Evolutionary conservation across 1,284 basidiomycete species (phyloP), one percentile per base, ranked within the genome.

Genomic region (Marasmius fiardii): DNA sequence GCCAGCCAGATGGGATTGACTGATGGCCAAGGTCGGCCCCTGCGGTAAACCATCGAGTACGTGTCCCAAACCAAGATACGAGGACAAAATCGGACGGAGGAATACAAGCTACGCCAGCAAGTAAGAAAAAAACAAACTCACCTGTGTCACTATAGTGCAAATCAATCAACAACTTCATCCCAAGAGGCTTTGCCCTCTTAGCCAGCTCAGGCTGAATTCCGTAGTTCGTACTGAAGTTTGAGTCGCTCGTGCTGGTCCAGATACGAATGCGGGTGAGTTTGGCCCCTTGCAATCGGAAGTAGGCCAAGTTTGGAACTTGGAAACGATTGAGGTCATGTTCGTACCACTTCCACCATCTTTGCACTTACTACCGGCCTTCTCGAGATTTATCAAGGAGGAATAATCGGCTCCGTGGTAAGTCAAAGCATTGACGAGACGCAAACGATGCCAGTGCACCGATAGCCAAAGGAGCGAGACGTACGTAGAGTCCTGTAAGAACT

Each of bases 1-100:
- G 80, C 83, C 85, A 87, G 0, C 72, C 71, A 2, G 78, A 71
- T 0, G 84, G 85, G 48, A 83, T 86, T 2, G 75, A 70, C 62
- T 87, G 83, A 24, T 85, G 71, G 11, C 78, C 81, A 1, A 82
- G 82, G 66, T 85, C 83, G 0, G 83, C 83, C 83, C 83, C 82
- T 83, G 57, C 4, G 41, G 28, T 1, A 49, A 44, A 5, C 14
- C n/a, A n/a, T n/a, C n/a, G n/a, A n/a, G n/a, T n/a, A n/a, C n/a
- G n/a, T n/a, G n/a, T n/a, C n/a, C n/a, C n/a, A n/a, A n/a, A n/a
- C n/a, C n/a, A n/a, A n/a, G n/a, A n/a, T n/a, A n/a, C n/a, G n/a
- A n/a, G n/a, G n/a, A n/a, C n/a, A n/a, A n/a, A n/a, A n/a, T n/a
- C n/a, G n/a, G n/a, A n/a, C n/a, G n/a, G 20, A 23, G 20, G 24